Base-by-base conservation (phyloP, 2,329 filamentous ascomycete genomes). In the Clonostachys chloroleuca region DNA sequence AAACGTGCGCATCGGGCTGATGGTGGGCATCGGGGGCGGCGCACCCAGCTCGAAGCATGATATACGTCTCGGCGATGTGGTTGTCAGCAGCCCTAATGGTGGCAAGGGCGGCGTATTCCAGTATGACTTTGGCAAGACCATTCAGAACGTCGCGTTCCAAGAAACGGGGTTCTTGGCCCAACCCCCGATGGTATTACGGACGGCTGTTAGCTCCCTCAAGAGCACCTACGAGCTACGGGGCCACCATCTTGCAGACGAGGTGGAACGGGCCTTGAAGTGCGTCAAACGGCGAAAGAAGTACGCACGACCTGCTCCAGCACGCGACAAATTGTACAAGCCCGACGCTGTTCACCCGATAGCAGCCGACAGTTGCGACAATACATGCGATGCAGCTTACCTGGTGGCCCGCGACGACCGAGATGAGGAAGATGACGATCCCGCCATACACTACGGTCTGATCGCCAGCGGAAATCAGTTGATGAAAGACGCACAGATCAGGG, bases 361-460 rank as follows among this genome's bases (percentile, higher is more conserved):
- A 18, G 5, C 18, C 5, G 18, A 34, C 14, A 16, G 36, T 10
- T 10, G 17, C 13, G 4, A 13, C 5, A 36, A 35, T 35, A 35
- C 6, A n/a, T 17, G 16, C 6, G 18, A 37, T 18, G 8, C 6
- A 17, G 5, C 33, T n/a, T 13, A 12, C 33, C 30, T 44, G 8
- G 43, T 36, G 12, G n/a, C 13, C 14, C 18, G 33, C 5, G 4
- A 44, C 0, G 46, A 34, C 0, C n/a, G 17, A 40, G 44, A 5
- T 14, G 14, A 33, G 14, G 41, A 35, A 34, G 40, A 47, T 6
- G 16, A 44, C 17, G 7, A 16, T n/a, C 45, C 45, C 10, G 24
- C 17, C 3, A 43, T 47, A 16, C 62, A 68, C 45, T 64, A 64
- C 30, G 67, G 67, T 0, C 36, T 61, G 1, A 65, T 70, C 44